A percentile compares a stretch with the other conserved stretches of the same genome.
Conservation (phyloP, 2,329 filamentous ascomycete genomes). For the Fusarium illudens region DNA sequence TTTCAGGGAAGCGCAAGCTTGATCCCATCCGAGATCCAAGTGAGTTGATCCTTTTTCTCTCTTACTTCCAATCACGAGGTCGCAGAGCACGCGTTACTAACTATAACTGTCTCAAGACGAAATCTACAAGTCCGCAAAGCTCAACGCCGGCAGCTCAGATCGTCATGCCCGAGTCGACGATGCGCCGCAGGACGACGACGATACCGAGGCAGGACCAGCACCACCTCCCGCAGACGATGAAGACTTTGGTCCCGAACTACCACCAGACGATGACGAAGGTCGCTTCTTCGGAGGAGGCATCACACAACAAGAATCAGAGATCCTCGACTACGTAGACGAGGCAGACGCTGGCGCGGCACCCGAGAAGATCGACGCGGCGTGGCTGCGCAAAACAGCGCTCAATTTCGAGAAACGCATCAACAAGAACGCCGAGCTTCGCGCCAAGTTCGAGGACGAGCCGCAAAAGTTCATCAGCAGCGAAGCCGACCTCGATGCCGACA, state of each 20-base stretch:
- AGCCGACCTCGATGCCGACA: constrained; percentile 87
- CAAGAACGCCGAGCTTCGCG: constrained; percentile 88
- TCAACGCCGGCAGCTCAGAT: constrained; percentile 55
- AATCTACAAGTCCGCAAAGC: constrained; percentile 70
- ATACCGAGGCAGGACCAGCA: constrained; percentile 59
- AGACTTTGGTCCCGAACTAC: constrained; percentile 54
- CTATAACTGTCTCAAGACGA: constrained; percentile 55
- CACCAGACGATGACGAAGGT: constrained; percentile 77
- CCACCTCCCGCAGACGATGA: constrained; percentile 61
- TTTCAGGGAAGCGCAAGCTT: constrained; percentile 69
- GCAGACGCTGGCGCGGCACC: constrained; percentile 53
- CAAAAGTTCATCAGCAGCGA: constrained; percentile 86
- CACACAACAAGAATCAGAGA: constrained; percentile 79
- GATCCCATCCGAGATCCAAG: constrained; percentile 70
- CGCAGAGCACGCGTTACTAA: constrained; percentile 1
- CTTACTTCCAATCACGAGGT: neutral
- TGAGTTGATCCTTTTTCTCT: constrained; percentile 48
- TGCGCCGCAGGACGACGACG: constrained; percentile 57
- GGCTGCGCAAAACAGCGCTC: constrained; percentile 82
- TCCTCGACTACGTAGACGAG: constrained; percentile 85
- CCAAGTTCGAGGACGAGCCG: constrained; percentile 82
- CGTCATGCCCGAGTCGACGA: constrained; percentile 57
- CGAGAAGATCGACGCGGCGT: constrained; percentile 83
- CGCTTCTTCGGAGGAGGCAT: constrained; percentile 96
- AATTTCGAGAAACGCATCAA: constrained; percentile 91